Evolutionary conservation across 371 early-diverging fungal genomes (phyloP), one percentile per base, ranked within the genome.

Genomic region (Mortierella sp.): DNA sequence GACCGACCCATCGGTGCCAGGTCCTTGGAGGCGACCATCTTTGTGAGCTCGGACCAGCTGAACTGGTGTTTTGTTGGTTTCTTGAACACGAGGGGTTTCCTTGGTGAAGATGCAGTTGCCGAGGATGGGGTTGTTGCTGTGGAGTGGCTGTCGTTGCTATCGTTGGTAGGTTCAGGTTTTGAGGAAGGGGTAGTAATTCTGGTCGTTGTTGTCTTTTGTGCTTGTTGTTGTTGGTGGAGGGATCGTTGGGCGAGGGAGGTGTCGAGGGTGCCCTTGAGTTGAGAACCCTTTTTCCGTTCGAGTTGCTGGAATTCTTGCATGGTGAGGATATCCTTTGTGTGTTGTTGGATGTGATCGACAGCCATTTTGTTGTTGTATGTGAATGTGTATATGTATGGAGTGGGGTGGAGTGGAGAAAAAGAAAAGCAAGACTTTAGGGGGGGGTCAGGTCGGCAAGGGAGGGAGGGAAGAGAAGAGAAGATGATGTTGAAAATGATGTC

Each of bases 31-130:
- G 84, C 84, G 45, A 83, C 68, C 73, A 83, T 72, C 37, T 73
- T 61, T 10, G 69, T n/a, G 26, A 83, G 71, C 37, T 83, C 84
- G 2, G 66, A 31, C 84, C 84, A 83, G 19, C 65, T 34, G 50
- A 79, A 83, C 26, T 79, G 71, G 31, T 79, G 79, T 24, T 75
- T 79, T 72, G 84, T 83, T 29, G 84, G 79, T 34, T 83, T 75
- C 67, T 83, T 83, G 76, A 83, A 83, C 64, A 76, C 73, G 44
- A 83, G 73, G 39, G 84, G 79, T 37, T 47, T 74, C 44, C 61
- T 71, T 40, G 73, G 37, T 5, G 74, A 58, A 0, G 76, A 76
- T 41, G 73, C 34, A 0, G n/a, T n/a, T n/a, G n/a, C n/a, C n/a
- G 76, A 50, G 1, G 76, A 34, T 5, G 65, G 45, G 22, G 53